Evolutionary conservation across 2,329 filamentous ascomycete species (phyloP), one percentile per base, ranked within the genome.

Genomic region (Colletotrichum salicis): DNA sequence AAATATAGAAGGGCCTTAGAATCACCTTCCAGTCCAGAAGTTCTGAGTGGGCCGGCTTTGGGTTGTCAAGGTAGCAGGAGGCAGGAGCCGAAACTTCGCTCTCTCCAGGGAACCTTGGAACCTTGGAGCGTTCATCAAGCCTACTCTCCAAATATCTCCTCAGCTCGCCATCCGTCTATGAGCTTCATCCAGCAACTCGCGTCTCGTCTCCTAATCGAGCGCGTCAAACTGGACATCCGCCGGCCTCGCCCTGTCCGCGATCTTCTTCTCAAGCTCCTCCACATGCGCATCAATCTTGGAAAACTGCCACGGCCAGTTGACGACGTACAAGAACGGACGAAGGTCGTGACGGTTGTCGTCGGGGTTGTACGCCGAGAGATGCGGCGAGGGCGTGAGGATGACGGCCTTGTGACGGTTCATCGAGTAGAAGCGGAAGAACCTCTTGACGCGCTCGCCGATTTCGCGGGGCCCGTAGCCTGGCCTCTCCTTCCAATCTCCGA

Each of bases 351-450:
- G 75, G 71, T 85, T 83, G 75, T 84, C 83, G 61, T 84, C 83
- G 81, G 66, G 58, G 22, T 81, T 82, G 68, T 81, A 80, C 11
- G 79, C 75, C 57, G 79, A 80, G 8, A 81, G 71, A 74, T 90
- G 88, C 62, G 89, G 83, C 31, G 84, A 84, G 0, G 89, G 89
- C 1, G 89, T 91, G 61, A 90, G 79, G 10, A 88, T 86, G 1
- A 89, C 91, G 79, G 87, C 86, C 80, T 93, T 93, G 78, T 92
- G 90, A 11, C 91, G 81, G 76, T 92, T 92, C 74, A 92, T 89
- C 0, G 86, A 83, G 76, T 91, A 90, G 75, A 86, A 88, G 33
- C 78, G 77, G 75, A 80, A 85, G 76, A 85, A 85, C 8, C 79
- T 77, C 65, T 79, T 78, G 13, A 83, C 84, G 79, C 84, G 87